Conservation (phyloP, 768 basidiomycete species). For the Gloeostereum incarnatum region DNA sequence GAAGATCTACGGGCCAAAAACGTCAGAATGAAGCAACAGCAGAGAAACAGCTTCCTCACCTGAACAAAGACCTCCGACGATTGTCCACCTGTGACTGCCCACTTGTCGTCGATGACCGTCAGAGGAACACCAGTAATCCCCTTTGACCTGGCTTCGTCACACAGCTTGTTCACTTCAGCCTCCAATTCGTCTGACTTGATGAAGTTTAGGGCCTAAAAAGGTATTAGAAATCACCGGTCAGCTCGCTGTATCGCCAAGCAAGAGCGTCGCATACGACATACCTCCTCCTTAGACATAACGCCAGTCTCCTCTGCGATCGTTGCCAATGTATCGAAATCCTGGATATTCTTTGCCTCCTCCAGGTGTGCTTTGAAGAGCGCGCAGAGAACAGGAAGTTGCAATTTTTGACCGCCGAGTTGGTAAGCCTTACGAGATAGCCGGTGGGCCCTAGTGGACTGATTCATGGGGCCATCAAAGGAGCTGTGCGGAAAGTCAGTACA, state of each 20-base stretch:
- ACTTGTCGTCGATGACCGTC: slow-evolving; percentile 70
- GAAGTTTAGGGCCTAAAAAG: slow-evolving; percentile 48
- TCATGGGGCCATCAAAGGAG: slow-evolving; percentile 48
- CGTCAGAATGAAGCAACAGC: slow-evolving; percentile 1
- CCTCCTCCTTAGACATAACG: slow-evolving; percentile 54
- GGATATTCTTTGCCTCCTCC: slow-evolving; percentile 55
- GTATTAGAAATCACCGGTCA: slow-evolving; percentile 4
- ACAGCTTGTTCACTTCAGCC: slow-evolving; percentile 55
- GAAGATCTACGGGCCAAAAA: slow-evolving; percentile 23
- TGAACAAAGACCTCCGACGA: slow-evolving; percentile 61
- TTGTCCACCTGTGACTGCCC: slow-evolving; percentile 71
- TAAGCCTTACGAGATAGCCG: slow-evolving; percentile 65
- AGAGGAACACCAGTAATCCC: slow-evolving; percentile 77
- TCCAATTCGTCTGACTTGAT: slow-evolving; percentile 56
- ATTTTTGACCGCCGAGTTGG: slow-evolving; percentile 45
- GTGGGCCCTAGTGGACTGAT: slow-evolving; percentile 63
- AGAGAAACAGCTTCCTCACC: slow-evolving; percentile 24
- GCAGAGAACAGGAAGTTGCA: slow-evolving; percentile 48
- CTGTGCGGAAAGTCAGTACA: slow-evolving; percentile 20
- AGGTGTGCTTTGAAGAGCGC: slow-evolving; percentile 60
- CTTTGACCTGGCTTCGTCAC: slow-evolving; percentile 48
- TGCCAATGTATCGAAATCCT: slow-evolving; percentile 48
- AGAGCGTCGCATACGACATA: slow-evolving; percentile 18
- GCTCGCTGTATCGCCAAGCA: not conserved
- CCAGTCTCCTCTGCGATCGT: slow-evolving; percentile 44